These are phyloP conservation scores for Chrysochromulina parva DNA, from an alignment of 78 protist genomes.

Conservation along the genomic window DNA sequence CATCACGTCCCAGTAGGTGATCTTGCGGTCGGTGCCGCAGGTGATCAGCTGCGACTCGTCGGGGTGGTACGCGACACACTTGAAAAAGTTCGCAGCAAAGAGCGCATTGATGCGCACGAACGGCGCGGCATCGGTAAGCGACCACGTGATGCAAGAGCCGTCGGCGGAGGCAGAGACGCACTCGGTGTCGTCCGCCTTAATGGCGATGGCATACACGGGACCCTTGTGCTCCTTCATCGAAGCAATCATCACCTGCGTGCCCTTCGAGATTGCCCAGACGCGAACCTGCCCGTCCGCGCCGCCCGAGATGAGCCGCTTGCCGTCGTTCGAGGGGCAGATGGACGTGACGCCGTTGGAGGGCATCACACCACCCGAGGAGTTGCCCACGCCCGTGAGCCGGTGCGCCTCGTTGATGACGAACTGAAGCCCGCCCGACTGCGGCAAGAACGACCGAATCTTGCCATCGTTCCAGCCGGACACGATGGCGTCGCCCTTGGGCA, in stretches of 20 bases:
- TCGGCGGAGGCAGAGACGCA: constrained; percentile 62
- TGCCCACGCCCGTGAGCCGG: constrained; percentile 31
- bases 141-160: constrained; percentile 76
- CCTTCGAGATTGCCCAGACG: constrained; percentile 59
- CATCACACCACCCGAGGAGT: constrained; percentile 24
- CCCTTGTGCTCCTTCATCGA: constrained; percentile 75
- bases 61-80: constrained; percentile 42
- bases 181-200: constrained; percentile 50
- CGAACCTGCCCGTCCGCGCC: constrained; percentile 69
- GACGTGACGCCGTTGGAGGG: constrained; percentile 59
- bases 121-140: background rate
- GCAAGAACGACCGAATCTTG: too few species aligned
- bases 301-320: constrained; percentile 50
- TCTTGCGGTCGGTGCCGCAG: constrained; percentile 68
- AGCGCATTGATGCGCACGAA: constrained; percentile 22
- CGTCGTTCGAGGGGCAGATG: constrained; percentile 30
- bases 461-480: constrained; percentile 68
- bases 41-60: constrained; percentile 74
- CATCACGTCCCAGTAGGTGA: constrained; percentile 70
- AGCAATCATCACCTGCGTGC: constrained; percentile 46
- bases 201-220: constrained; percentile 36
- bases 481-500: constrained; percentile 57
- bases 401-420: constrained; percentile 78
- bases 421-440: background rate
- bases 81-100: constrained; percentile 54